Conservation (phyloP, 2,329 filamentous ascomycete species). For the Pseudocercospora cruenta region DNA sequence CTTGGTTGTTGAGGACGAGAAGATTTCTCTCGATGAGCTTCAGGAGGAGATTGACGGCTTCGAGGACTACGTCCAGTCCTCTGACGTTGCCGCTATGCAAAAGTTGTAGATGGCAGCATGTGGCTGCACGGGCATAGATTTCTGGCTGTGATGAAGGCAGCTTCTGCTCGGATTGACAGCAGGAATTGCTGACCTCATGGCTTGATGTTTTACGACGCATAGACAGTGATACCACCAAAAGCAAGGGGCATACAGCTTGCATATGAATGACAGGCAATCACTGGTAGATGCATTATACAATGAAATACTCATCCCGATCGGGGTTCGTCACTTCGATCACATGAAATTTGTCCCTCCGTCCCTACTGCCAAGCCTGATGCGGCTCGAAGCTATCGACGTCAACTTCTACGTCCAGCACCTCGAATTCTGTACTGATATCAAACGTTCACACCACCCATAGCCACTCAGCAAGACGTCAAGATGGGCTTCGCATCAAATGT, state of each 20-base stretch:
- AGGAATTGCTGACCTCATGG: constrained; percentile 16
- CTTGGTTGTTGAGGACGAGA: constrained; percentile 96
- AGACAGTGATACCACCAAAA: constrained; percentile 27
- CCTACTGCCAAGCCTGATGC: constrained; percentile 1
- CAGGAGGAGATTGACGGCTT: constrained; percentile 82
- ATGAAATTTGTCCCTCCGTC: background rate
- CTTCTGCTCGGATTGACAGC: background rate
- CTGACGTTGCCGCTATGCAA: constrained; percentile 88
- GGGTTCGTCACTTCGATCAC: background rate
- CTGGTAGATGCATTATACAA: constrained; percentile 5
- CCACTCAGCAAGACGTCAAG: constrained; percentile 15
- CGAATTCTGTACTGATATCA: background rate
- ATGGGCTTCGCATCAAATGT: constrained; percentile 75
- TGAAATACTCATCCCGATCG: background rate
- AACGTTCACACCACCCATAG: background rate
- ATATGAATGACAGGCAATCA: constrained; percentile 8
- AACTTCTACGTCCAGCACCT: background rate
- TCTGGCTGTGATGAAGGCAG: constrained; percentile 7
- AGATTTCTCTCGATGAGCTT: constrained; percentile 84
- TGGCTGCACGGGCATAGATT: constrained; percentile 1
- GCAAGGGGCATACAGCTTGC: constrained; percentile 9
- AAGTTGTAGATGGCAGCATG: constrained; percentile 69
- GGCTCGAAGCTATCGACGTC: background rate
- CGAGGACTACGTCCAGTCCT: constrained; percentile 96
- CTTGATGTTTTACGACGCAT: constrained; percentile 26